Base-by-base conservation (phyloP, 306 rosid genomes). In the Vigna mungo region DNA sequence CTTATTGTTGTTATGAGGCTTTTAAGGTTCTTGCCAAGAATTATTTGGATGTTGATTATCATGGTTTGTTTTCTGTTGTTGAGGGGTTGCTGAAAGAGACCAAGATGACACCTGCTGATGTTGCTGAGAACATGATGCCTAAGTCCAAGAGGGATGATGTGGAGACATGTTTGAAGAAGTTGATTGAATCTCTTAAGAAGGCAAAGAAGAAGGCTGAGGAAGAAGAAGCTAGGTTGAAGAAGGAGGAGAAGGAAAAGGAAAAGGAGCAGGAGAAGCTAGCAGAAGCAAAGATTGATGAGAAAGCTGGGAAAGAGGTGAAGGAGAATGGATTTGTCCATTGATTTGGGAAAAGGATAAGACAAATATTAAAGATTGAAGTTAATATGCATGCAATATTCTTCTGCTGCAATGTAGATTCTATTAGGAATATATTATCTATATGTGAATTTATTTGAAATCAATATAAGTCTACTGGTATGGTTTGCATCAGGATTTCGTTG, bases 11-110 rank as follows among this genome's bases (percentile, higher is more conserved):
- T 7, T 62, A 62, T 0, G 68, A 62, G 68, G 68, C 68, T 3
- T 34, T 62, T 34, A 62, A 34, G 68, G 68, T 62, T 62, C 68
- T 62, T 62, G 68, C 68, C 21, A 34, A 62, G 46, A 62, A 62
- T 4, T 62, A 62, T 34, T 34, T 62, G 68, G 47, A n/a, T 8
- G 47, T 62, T 32, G 68, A 16, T 62, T 34, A 62, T n/a, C 68
- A 62, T 16, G 1, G 2, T 62, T 62, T 62, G 68, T 62, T 62
- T 62, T 43, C 15, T 2, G 14, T 16, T 34, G 47, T 34, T 62
- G 68, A 34, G 68, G 47, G 68, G 2, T n/a, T 62, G 47, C n/a
- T 62, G 68, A 9, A 62, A 62, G 47, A 62, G 47, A 62, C 47
- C 14, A 34, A 62, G 2, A 34, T 62, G 47, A 34, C 68, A 62